Percentiles rank a stretch among this genome's conserved stretches.
Conservation (phyloP, 2,329 filamentous ascomycete species). For the Fusarium beomiforme region DNA sequence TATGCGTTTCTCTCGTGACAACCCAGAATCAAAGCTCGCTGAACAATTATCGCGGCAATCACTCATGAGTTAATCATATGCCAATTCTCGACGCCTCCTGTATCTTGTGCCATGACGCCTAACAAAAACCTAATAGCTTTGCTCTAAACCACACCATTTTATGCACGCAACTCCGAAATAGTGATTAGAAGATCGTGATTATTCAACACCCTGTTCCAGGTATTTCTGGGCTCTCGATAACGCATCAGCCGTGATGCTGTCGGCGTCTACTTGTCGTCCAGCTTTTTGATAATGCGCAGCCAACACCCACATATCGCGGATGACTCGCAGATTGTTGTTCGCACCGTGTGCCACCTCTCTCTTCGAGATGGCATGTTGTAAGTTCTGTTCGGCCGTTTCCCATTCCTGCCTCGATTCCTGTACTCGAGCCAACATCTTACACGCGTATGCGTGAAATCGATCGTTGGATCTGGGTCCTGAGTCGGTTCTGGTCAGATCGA, state of each 20-base stretch:
- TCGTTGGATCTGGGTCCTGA: slow-evolving; percentile 42
- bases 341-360: slow-evolving; percentile 50
- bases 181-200: not conserved
- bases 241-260: slow-evolving; percentile 46
- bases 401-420: slow-evolving; percentile 48
- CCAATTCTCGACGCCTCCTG: not conserved
- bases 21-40: not conserved
- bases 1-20: slow-evolving; percentile 5
- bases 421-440: slow-evolving; percentile 51
- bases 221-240: slow-evolving; percentile 47
- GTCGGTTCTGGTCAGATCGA: slow-evolving; percentile 41
- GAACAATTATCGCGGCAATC: not conserved
- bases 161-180: not conserved
- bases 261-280: slow-evolving; percentile 43
- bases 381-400: slow-evolving; percentile 47
- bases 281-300: slow-evolving; percentile 47
- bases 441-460: slow-evolving; percentile 52
- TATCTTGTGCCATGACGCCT: slow-evolving; percentile 2
- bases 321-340: slow-evolving; percentile 48
- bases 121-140: slow-evolving; percentile 6
- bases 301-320: slow-evolving; percentile 53
- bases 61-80: not conserved
- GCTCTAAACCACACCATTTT: not conserved
- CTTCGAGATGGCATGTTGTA: slow-evolving; percentile 47
- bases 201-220: slow-evolving; percentile 39